Conservation (phyloP, 768 basidiomycete species). For the Xerocomus potaroensis region DNA sequence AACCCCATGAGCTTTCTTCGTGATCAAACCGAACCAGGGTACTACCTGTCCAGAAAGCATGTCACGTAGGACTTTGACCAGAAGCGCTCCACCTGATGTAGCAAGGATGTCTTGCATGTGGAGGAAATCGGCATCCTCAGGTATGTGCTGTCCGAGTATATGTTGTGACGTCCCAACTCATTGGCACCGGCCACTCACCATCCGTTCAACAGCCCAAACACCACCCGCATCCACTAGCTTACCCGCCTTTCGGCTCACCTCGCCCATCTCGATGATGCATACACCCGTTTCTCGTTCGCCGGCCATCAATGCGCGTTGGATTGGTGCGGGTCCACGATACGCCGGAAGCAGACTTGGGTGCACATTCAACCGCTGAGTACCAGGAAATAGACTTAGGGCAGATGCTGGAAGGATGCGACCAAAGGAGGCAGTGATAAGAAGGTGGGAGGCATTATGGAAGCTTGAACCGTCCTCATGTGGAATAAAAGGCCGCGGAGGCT, state of each 20-base stretch:
- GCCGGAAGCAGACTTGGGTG: conserved; percentile 85
- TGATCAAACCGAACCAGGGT: neutral
- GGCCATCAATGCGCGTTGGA: conserved; percentile 76
- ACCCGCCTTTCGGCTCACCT: conserved; percentile 49
- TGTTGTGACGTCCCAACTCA: neutral
- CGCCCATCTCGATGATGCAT: conserved; percentile 73
- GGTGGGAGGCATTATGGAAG: conserved; percentile 37
- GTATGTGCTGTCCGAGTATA: conserved; percentile 43
- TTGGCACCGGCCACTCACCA: conserved; percentile 43
- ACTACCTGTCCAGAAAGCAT: conserved; percentile 56
- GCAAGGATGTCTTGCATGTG: conserved; percentile 58
- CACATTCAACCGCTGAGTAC: conserved; percentile 67
- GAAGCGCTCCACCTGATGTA: conserved; percentile 56
- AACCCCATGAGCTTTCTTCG: neutral
- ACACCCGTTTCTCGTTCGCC: conserved; percentile 71
- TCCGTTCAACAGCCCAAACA: conserved; percentile 50
- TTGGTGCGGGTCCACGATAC: conserved; percentile 89
- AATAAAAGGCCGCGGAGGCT: conserved; percentile 40
- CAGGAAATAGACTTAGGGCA: conserved; percentile 59
- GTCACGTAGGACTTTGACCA: conserved; percentile 66
- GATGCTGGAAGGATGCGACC: conserved; percentile 73
- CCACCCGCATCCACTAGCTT: conserved; percentile 66
- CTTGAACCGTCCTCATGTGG: neutral
- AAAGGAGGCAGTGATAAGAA: conserved; percentile 87
- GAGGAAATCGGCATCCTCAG: conserved; percentile 47